Base-by-base conservation (phyloP, 2,329 filamentous ascomycete species). In the Fusarium globosum region DNA sequence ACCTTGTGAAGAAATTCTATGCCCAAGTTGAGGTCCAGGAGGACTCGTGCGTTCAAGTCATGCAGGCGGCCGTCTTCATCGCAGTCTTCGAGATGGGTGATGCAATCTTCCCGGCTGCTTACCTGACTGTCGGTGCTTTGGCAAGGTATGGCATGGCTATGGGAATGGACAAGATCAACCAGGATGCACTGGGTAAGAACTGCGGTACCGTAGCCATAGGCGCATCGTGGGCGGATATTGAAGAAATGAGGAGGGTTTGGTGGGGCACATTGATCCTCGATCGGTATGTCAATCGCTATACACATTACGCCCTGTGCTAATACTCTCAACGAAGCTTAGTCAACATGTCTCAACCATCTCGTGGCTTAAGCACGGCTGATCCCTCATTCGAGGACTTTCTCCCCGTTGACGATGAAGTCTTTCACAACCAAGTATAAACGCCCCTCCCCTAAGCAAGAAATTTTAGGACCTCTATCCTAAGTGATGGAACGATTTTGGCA, bases 401-500 rank as follows among this genome's bases (percentile, higher is more conserved):
- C 8, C 56, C 56, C 2, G 43, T 51, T 1, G 56, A 59, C 4
- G 56, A 59, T 14, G 56, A 51, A 15, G 12, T 26, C 15, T 59
- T 59, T 23, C 26, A 38, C 14, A 53, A 2, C 2, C 33, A 53
- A 38, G 49, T 53, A 53, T 16, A 2, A 26, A 3, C 6, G 21
- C 11, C 15, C 16, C 9, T 10, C 12, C 12, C 16, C 43, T 4
- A 13, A 26, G 18, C 12, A 26, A 26, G 43, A 13, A 46, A 20
- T 6, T 18, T 3, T 14, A 0, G 2, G 12, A 2, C 43, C 16
- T 20, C 0, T 46, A 26, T 20, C 43, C 23, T 9, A 14, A 20
- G 0, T 4, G 1, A 26, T 26, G 1, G 5, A 5, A 6, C 9
- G 23, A 45, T 9, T 4, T 9, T 4, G 5, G 16, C 11, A 20